Percentiles rank a stretch among this genome's conserved stretches.
These are phyloP conservation scores for Phytophthora litchii DNA, from an alignment of 352 stramenopile species.

Conservation along the genomic window DNA sequence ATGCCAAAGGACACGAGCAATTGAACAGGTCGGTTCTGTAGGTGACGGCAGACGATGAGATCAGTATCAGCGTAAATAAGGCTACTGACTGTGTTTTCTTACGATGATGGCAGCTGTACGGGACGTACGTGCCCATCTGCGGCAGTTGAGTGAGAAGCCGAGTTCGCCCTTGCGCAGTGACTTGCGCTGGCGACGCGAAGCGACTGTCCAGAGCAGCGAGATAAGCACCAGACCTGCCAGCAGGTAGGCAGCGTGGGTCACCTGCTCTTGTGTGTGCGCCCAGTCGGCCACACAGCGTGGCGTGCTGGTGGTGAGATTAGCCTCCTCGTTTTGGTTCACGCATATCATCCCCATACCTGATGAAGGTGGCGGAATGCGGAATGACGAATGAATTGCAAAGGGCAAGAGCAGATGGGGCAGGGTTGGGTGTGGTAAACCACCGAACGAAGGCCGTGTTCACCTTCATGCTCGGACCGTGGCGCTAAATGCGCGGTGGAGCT, in stretches of 20 bases:
- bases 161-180: constrained; percentile 64
- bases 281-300: constrained; percentile 76
- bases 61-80: constrained; percentile 5
- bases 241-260: constrained; percentile 57
- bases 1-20: constrained; percentile 77
- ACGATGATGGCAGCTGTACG: constrained; percentile 75
- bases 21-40: constrained; percentile 79
- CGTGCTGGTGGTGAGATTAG: constrained; percentile 29
- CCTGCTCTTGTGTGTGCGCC: constrained; percentile 77
- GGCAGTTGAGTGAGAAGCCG: constrained; percentile 78
- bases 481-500: constrained; percentile 1
- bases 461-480: not conserved
- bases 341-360: constrained; percentile 68
- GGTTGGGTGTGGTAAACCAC: constrained; percentile 5
- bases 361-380: constrained; percentile 8
- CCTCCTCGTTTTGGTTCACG: constrained; percentile 60
- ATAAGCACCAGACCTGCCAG: constrained; percentile 55
- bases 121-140: constrained; percentile 80
- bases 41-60: not conserved
- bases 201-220: constrained; percentile 54
- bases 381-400: constrained; percentile 19
- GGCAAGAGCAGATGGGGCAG: constrained; percentile 27
- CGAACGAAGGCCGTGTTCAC: too few relatives aligned
- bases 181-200: constrained; percentile 62
- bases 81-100: constrained; percentile 11